Percentiles rank a stretch among this genome's conserved stretches.
phyloP scores from a whole-genome alignment of 441 rosid species.

The Lagerstroemia fauriei region DNA sequence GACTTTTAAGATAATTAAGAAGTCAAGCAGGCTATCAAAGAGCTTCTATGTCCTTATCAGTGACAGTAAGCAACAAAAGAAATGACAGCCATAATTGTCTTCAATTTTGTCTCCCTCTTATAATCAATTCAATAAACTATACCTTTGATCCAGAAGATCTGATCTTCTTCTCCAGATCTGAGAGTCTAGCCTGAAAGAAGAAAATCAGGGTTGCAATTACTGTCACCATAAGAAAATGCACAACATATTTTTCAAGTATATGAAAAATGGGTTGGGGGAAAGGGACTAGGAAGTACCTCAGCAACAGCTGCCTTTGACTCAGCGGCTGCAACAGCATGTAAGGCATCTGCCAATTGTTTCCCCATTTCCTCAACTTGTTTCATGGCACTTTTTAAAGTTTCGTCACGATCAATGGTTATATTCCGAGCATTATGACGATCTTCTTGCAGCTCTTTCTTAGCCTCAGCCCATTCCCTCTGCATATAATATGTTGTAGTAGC shows the following conservation, averaged over 20 bases:
- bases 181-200: slow-evolving; percentile 64
- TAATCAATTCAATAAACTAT: slow-evolving; percentile 14
- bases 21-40: not conserved
- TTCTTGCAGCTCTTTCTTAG: slow-evolving; percentile 81
- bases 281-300: slow-evolving; percentile 52
- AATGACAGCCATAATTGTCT: not conserved
- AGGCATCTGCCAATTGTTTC: slow-evolving; percentile 69
- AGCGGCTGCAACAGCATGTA: slow-evolving; percentile 75
- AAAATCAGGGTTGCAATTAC: slow-evolving; percentile 25
- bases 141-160: slow-evolving; percentile 58
- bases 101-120: not conserved
- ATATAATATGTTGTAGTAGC: slow-evolving; percentile 3
- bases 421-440: slow-evolving; percentile 70
- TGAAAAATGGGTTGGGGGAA: not conserved
- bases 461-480: slow-evolving; percentile 96
- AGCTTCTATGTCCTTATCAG: not conserved
- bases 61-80: not conserved
- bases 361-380: slow-evolving; percentile 88
- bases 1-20: not conserved
- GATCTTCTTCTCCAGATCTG: slow-evolving; percentile 62
- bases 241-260: not conserved
- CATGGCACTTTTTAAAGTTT: slow-evolving; percentile 66
- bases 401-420: slow-evolving; percentile 67
- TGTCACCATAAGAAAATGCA: slow-evolving; percentile 3
- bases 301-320: slow-evolving; percentile 86